Evolutionary conservation across 495 filamentous ascomycete species (phyloP), one percentile per base, ranked within the genome.

Genomic region (Aspergillus olivimuriae): DNA sequence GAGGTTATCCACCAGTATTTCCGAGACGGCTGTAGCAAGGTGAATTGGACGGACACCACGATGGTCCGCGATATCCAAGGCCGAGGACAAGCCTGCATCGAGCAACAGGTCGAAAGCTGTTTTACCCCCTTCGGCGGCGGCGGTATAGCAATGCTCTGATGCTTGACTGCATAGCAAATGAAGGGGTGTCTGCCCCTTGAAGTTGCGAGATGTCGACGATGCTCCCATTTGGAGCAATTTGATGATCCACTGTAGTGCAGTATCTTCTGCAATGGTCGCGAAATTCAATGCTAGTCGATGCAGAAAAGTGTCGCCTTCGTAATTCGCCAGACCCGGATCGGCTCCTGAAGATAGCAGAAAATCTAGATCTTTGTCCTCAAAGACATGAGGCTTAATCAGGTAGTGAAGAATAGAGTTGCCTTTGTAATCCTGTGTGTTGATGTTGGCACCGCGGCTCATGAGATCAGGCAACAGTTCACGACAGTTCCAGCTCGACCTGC

Each of bases 1-100:
- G n/a, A 74, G 44, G 12, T 44, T 46, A 8, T 28, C 45, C 8
- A 65, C 47, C n/a, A 48, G 32, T n/a, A 34, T 26, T 36, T 66
- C 62, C 4, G 65, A 67, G 5, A 46, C 30, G 0, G 49, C 53
- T 2, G 62, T 56, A 31, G 65, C 63, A 6, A 70, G 47, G 39
- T 69, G 66, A 17, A 72, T 45, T 7, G 52, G 47, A 1, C 38
- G 36, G n/a, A 53, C 49, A 26, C 53, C 51, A 21, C 48, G 37
- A 12, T 51, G 35, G 45, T 51, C 59, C 33, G 47, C 35, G 19
- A 20, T 35, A 10, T 52, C 43, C 5, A 53, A 1, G 1, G 28
- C 17, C 2, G 21, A 7, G 18, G 21, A 18, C 1, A 51, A 26
- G 1, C 47, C 50, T 10, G 26, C 33, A 22, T 47, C 44, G 0